These are phyloP conservation scores for Apiospora saccharicola DNA, from an alignment of 2,329 filamentous ascomycete genomes.

Conservation along the genomic window DNA sequence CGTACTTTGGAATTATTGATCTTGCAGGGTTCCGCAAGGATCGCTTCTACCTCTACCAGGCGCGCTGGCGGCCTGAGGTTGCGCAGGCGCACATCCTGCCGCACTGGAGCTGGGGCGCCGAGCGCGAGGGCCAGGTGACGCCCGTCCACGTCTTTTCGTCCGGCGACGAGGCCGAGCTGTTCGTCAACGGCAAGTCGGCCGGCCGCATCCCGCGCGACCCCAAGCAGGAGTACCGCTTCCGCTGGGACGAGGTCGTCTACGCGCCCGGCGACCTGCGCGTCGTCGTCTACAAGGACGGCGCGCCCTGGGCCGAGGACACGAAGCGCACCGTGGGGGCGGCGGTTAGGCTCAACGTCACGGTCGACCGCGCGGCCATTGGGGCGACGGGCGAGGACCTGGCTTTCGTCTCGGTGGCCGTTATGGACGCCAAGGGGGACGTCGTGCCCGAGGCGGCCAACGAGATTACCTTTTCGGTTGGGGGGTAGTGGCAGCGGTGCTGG, in stretches of 20 bases:
- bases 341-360: conserved; percentile 45
- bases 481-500: conserved; percentile 50
- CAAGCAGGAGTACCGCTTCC: conserved; percentile 53
- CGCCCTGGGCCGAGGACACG: conserved; percentile 53
- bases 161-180: conserved; percentile 62
- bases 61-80: conserved; percentile 58
- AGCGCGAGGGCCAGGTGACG: conserved; percentile 53
- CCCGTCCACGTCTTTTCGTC: conserved; percentile 62
- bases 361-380: conserved; percentile 49
- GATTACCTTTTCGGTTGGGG: conserved; percentile 52
- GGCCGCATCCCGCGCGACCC: conserved; percentile 48
- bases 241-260: conserved; percentile 61
- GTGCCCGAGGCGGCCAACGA: conserved; percentile 52
- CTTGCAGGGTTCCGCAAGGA: conserved; percentile 65
- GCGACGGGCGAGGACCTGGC: conserved; percentile 54
- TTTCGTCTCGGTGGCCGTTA: conserved; percentile 54
- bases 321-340: conserved; percentile 51
- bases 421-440: conserved; percentile 51
- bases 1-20: conserved; percentile 65
- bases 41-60: conserved; percentile 62
- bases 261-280: conserved; percentile 55
- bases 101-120: conserved; percentile 61
- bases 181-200: conserved; percentile 56
- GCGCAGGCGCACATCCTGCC: conserved; percentile 60
- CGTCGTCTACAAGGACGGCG: conserved; percentile 55